Conservation (phyloP, 2,329 filamentous ascomycete genomes). For the Pseudogymnoascus sp. region DNA sequence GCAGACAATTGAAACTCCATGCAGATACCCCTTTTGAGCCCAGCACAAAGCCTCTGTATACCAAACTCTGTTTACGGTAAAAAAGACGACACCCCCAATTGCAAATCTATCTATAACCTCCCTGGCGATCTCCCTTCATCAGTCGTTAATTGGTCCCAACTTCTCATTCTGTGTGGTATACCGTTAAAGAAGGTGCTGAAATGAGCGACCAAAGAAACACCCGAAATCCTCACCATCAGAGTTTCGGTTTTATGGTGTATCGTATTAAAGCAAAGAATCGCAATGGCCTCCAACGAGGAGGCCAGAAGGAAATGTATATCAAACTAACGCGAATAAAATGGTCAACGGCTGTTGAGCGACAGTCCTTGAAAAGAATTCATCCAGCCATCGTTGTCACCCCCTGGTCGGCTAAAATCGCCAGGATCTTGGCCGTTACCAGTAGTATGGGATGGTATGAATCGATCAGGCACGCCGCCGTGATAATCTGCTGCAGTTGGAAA, state of each 20-base stretch:
- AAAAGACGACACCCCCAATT: neutral
- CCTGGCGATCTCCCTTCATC: neutral
- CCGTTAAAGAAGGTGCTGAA: neutral
- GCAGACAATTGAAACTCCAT: conserved; percentile 2
- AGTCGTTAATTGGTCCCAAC: conserved; percentile 1
- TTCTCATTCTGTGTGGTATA: conserved; percentile 5
- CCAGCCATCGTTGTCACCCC: conserved; percentile 48
- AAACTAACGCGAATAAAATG: neutral
- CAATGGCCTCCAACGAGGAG: neutral
- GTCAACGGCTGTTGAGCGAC: conserved; percentile 50
- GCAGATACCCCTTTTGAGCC: conserved; percentile 2
- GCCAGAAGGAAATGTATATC: conserved; percentile 1
- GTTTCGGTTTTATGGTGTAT: neutral
- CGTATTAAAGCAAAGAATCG: conserved; percentile 8
- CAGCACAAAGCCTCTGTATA: conserved; percentile 7
- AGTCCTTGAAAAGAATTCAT: conserved; percentile 59
- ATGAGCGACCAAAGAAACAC: conserved; percentile 1
- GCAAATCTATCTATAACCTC: conserved; percentile 6
- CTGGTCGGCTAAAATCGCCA: conserved; percentile 37
- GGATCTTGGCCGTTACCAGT: conserved; percentile 31
- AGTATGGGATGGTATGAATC: conserved; percentile 39
- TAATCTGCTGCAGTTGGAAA: conserved; percentile 40
- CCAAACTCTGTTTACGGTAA: conserved; percentile 6
- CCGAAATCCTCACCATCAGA: neutral
- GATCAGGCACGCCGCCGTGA: conserved; percentile 39